These are phyloP conservation scores for Pleurotus giganteus DNA, from an alignment of 768 basidiomycete species.

Conservation along the genomic window DNA sequence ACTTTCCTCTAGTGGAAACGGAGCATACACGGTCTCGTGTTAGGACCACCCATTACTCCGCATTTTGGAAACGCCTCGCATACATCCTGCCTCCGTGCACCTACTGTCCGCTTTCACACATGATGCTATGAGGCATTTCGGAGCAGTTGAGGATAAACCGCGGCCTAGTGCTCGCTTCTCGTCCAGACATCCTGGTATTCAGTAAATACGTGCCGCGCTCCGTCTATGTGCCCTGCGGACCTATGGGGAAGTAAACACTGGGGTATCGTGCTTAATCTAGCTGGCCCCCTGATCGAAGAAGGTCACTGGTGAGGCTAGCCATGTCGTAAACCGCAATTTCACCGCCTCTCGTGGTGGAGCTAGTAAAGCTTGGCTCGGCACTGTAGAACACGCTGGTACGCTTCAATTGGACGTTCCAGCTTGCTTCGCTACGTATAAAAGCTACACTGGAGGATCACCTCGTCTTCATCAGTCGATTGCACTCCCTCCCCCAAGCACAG, in stretches of 20 bases:
- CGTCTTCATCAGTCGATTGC: background rate
- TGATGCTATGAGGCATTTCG: background rate
- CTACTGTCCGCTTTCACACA: background rate
- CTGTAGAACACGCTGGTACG: background rate
- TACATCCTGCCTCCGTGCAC: background rate
- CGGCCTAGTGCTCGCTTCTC: constrained; percentile 1
- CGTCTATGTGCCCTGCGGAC: background rate
- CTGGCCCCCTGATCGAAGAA: constrained; percentile 5
- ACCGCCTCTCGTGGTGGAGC: background rate
- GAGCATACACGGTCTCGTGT: constrained; percentile 1
- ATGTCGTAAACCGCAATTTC: constrained; percentile 8
- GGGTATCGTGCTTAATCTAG: background rate
- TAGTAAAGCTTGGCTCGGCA: background rate
- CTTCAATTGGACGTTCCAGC: background rate
- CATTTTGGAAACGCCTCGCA: background rate
- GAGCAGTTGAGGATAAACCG: constrained; percentile 12
- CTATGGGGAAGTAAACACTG: background rate
- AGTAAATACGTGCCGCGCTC: background rate
- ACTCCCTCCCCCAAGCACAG: background rate
- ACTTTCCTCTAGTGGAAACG: constrained; percentile 7
- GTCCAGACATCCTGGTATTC: background rate
- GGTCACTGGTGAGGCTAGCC: background rate
- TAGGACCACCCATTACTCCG: constrained; percentile 3
- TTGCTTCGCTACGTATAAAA: constrained; percentile 2
- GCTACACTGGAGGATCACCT: background rate